These are phyloP conservation scores for Eustoma russellianum DNA, from an alignment of 257 asterid species.

Conservation along the genomic window DNA sequence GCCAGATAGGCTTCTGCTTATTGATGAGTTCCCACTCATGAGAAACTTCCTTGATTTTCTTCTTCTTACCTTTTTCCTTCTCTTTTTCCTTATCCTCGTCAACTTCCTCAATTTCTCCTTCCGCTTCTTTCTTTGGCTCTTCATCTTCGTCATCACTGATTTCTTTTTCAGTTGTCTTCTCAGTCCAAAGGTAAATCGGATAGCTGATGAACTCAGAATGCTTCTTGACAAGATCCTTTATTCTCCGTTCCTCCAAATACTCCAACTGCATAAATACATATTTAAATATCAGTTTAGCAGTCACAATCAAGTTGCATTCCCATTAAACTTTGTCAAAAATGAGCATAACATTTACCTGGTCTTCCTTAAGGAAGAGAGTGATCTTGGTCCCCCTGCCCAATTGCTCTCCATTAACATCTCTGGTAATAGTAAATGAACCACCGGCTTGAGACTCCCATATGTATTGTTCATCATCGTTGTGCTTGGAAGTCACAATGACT, in stretches of 20 bases:
- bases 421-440: constrained; percentile 38
- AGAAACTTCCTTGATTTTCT: constrained; percentile 37
- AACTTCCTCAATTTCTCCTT: constrained; percentile 31
- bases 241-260: constrained; percentile 37
- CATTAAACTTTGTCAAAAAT: too few species aligned
- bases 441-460: constrained; percentile 46
- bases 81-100: constrained; percentile 32
- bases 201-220: constrained; percentile 46
- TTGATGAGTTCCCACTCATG: constrained; percentile 36
- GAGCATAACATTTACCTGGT: constrained; percentile 23
- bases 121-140: constrained; percentile 35
- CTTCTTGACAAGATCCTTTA: constrained; percentile 40
- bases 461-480: constrained; percentile 43
- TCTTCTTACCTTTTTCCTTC: constrained; percentile 26
- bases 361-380: constrained; percentile 41
- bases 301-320: too few species aligned
- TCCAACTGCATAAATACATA: constrained; percentile 18
- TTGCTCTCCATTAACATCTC: constrained; percentile 32
- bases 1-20: constrained; percentile 45
- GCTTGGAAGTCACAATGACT: constrained; percentile 39
- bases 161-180: constrained; percentile 40
- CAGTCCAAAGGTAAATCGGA: constrained; percentile 37
- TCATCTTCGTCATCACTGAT: constrained; percentile 40
- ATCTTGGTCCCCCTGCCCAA: constrained; percentile 48
- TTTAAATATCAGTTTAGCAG: too few species aligned